Percentiles rank a stretch among this genome's conserved stretches.
phyloP scores from a whole-genome alignment of 2,329 filamentous ascomycete species.

The Calonectria pauciramosa region DNA sequence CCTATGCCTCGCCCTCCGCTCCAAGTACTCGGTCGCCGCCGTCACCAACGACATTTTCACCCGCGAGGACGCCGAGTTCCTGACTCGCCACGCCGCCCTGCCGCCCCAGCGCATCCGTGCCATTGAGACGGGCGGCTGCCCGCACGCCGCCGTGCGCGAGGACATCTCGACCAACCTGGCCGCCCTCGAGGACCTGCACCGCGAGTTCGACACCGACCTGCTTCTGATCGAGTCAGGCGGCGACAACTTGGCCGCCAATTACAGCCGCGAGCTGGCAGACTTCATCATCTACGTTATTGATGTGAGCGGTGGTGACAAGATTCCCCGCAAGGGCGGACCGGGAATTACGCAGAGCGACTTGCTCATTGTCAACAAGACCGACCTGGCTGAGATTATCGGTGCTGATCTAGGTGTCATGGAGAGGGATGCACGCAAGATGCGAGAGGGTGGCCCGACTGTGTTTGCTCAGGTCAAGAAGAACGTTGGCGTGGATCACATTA shows the following conservation, averaged over 20 bases:
- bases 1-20: conserved; percentile 87
- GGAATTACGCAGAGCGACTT: conserved; percentile 97
- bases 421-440: conserved; percentile 91
- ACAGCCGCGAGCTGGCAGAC: conserved; percentile 93
- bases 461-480: conserved; percentile 98
- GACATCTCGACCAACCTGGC: conserved; percentile 96
- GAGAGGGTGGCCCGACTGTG: conserved; percentile 94
- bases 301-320: conserved; percentile 95
- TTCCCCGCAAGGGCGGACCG: conserved; percentile 94
- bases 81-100: conserved; percentile 87
- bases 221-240: conserved; percentile 96
- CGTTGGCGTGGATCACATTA: conserved; percentile 86
- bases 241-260: conserved; percentile 97
- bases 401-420: conserved; percentile 96
- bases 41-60: conserved; percentile 99
- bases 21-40: conserved; percentile 87
- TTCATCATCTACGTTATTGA: conserved; percentile 99
- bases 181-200: conserved; percentile 90
- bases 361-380: conserved; percentile 96
- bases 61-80: conserved; percentile 96
- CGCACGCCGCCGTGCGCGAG: conserved; percentile 96
- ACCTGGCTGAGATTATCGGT: conserved; percentile 90
- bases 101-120: conserved; percentile 88
- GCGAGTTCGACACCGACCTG: conserved; percentile 82
- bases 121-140: conserved; percentile 97